These are phyloP conservation scores for Mortierella sp. DNA, from an alignment of 371 early-diverging fungal species.

Conservation along the genomic window DNA sequence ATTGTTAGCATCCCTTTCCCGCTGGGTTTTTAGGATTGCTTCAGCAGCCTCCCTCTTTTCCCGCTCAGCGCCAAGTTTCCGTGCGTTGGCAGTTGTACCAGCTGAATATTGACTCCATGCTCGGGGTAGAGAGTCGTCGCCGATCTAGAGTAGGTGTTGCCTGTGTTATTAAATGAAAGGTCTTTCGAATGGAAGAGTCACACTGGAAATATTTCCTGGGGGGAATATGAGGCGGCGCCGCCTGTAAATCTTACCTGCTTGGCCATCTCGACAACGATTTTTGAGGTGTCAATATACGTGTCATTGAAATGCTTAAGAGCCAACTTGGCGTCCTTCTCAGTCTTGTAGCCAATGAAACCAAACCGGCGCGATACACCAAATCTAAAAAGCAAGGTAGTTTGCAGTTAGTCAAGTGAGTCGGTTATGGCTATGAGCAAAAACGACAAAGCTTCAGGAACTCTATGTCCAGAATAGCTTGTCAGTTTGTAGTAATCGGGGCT, in stretches of 20 bases:
- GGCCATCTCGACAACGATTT: conserved; percentile 88
- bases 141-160: conserved; percentile 59
- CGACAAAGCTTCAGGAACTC: background rate
- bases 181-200: background rate
- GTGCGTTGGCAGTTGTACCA: conserved; percentile 76
- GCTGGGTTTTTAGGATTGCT: conserved; percentile 46
- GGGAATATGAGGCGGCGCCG: background rate
- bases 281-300: conserved; percentile 91
- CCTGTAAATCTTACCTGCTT: conserved; percentile 66
- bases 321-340: conserved; percentile 83
- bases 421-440: background rate
- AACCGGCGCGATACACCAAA: conserved; percentile 88
- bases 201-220: background rate
- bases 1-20: conserved; percentile 21
- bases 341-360: conserved; percentile 92
- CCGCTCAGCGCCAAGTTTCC: conserved; percentile 47
- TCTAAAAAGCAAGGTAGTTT: conserved; percentile 51
- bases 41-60: conserved; percentile 56
- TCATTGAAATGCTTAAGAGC: conserved; percentile 89
- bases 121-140: conserved; percentile 80
- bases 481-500: conserved; percentile 10
- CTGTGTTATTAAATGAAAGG: too few relatives aligned
- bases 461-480: conserved; percentile 2
- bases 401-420: background rate
- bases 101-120: conserved; percentile 90